These are phyloP conservation scores for Myxozyma sirexii DNA, from an alignment of 805 yeast species.

Conservation along the genomic window DNA sequence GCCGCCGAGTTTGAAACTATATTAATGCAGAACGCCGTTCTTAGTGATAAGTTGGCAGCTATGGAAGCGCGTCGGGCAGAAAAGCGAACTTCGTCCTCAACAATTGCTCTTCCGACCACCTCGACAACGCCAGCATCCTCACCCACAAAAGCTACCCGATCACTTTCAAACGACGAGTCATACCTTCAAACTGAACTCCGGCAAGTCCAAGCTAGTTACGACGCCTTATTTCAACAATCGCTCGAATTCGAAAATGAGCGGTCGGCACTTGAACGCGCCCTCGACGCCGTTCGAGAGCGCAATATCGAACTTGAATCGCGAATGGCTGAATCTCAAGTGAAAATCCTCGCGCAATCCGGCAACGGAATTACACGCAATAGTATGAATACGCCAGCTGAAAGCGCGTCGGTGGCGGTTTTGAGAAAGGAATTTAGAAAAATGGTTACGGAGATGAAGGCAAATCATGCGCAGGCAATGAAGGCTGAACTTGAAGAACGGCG, in stretches of 20 bases:
- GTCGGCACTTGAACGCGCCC: constrained; percentile 6
- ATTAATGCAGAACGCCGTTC: constrained; percentile 26
- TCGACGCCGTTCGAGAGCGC: constrained; percentile 18
- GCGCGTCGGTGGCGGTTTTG: constrained; percentile 18
- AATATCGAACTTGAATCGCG: constrained; percentile 23
- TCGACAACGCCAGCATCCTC: not conserved
- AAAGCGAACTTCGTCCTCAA: not conserved
- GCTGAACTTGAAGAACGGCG: constrained; percentile 32
- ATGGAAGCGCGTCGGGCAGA: constrained; percentile 2
- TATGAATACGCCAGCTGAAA: constrained; percentile 4
- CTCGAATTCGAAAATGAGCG: constrained; percentile 25
- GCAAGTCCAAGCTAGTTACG: constrained; percentile 17
- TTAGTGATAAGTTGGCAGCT: constrained; percentile 18
- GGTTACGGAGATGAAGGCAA: constrained; percentile 20
- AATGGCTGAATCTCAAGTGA: constrained; percentile 17
- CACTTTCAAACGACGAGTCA: not conserved
- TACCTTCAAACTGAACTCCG: constrained; percentile 12
- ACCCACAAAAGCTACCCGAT: not conserved
- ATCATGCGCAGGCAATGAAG: constrained; percentile 21
- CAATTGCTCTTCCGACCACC: not conserved
- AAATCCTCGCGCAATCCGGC: constrained; percentile 9
- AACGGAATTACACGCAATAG: not conserved
- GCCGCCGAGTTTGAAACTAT: constrained; percentile 26
- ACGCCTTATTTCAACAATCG: constrained; percentile 14
- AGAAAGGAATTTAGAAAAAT: constrained; percentile 30